phyloP scores from a whole-genome alignment of 768 basidiomycete species.

The Lactarius tabidus region DNA sequence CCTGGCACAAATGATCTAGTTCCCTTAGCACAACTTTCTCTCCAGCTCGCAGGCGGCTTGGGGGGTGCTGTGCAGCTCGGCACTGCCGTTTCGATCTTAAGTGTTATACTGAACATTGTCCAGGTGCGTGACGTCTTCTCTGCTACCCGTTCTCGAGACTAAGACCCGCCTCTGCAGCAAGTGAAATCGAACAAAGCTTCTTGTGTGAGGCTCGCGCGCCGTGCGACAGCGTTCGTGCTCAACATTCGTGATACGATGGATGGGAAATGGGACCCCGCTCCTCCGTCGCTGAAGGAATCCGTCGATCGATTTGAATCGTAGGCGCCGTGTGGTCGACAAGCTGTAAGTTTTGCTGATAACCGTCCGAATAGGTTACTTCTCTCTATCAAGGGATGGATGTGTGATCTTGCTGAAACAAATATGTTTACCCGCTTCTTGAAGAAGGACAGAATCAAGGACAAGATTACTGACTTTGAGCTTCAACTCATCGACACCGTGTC shows the following conservation, averaged over 20 bases:
- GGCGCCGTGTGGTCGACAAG: neutral
- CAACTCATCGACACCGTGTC: slow-evolving; percentile 11
- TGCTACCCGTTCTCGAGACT: neutral
- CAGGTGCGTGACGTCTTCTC: slow-evolving; percentile 3
- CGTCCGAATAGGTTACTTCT: slow-evolving; percentile 6
- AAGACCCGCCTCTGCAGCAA: neutral
- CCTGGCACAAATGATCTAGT: slow-evolving; percentile 1
- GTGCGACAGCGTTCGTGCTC: slow-evolving; percentile 11
- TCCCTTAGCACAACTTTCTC: neutral
- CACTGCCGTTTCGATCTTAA: neutral
- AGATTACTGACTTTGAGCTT: slow-evolving; percentile 15
- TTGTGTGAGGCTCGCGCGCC: slow-evolving; percentile 10
- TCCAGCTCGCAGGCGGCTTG: slow-evolving; percentile 9
- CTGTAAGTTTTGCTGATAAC: neutral
- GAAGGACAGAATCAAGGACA: slow-evolving; percentile 3
- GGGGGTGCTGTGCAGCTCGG: slow-evolving; percentile 9
- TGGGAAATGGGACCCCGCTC: slow-evolving; percentile 12
- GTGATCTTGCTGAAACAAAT: slow-evolving; percentile 7
- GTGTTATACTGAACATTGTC: neutral
- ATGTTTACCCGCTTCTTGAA: slow-evolving; percentile 10
- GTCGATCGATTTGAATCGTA: slow-evolving; percentile 12
- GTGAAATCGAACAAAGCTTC: slow-evolving; percentile 11
- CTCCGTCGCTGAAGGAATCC: slow-evolving; percentile 8
- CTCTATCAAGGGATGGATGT: slow-evolving; percentile 13
- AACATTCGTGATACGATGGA: slow-evolving; percentile 18